Base-by-base conservation (phyloP, 257 asterid species). In the Orobanche coerulescens region DNA sequence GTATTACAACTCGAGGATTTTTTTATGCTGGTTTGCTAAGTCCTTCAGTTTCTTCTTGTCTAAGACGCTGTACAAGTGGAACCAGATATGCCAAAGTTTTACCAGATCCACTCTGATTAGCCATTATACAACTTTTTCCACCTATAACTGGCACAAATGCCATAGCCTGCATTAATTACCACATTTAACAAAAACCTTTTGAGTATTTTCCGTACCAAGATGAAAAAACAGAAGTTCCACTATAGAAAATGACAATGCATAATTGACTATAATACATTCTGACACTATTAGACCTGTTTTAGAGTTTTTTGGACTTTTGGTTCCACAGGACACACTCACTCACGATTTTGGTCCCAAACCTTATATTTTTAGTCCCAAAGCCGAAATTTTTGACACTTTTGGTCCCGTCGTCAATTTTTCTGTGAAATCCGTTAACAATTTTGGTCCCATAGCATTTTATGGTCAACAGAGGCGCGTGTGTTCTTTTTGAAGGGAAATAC, bases 91-190 rank as follows among this genome's bases (percentile, higher is more conserved):
- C 86, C 81, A 92, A 71, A 50, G 98, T 92, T 81, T 92, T 92
- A 61, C 98, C 98, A 68, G 98, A 92, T 70, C 98, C 98, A 81
- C 98, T 92, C 70, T 92, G 97, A 81, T 92, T 97, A 75, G 98
- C 86, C 65, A 92, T 67, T 65, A 92, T 81, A 80, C 98, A 86
- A 76, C 95, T 86, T 83, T 88, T 86, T 54, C 95, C 91, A 33
- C 57, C 76, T 57, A 70, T 36, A 65, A 84, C 84, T 58, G 87
- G 76, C 36, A 42, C 76, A 81, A 92, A 88, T 71, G 98, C 73
- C 97, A 88, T 81, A 18, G 94, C 95, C 98, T 92, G 88, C 75
- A 81, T 58, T 40, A 36, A 5, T 47, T 7, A 19, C 47, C 64
- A 31, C 68, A 61, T 67, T 22, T 50, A 18, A 42, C 13, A 36